These are phyloP conservation scores for Pythium angustatum DNA, from an alignment of 352 stramenopile genomes.

Conservation along the genomic window DNA sequence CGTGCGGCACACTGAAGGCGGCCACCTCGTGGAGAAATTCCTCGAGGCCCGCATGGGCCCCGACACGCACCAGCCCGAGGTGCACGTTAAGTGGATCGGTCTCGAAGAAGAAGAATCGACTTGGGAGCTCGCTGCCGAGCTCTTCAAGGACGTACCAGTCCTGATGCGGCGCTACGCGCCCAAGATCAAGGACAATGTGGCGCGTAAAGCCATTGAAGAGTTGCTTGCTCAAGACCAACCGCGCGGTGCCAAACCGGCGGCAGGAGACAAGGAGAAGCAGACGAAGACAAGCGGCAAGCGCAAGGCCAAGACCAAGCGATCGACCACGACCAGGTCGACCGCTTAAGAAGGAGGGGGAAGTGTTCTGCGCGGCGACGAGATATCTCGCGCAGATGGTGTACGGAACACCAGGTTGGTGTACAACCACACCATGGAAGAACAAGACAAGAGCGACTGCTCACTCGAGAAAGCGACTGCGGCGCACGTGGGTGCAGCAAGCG, in stretches of 20 bases:
- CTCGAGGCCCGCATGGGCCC: not conserved
- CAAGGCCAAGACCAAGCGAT: not conserved
- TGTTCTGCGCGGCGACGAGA: not conserved
- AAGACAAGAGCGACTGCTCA: too few species aligned
- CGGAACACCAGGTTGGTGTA: not conserved
- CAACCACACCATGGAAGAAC: too few species aligned
- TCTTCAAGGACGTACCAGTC: not conserved
- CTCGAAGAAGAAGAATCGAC: not conserved
- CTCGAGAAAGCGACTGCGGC: too few species aligned
- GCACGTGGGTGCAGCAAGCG: too few species aligned
- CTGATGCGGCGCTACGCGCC: not conserved
- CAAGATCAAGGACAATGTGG: not conserved
- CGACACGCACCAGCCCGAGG: not conserved
- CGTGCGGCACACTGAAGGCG: conserved; percentile 10
- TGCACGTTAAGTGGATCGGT: conserved; percentile 11
- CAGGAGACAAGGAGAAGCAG: not conserved
- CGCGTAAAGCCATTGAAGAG: not conserved
- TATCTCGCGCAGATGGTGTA: not conserved
- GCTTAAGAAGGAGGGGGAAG: conserved; percentile 1
- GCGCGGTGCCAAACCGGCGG: too few species aligned
- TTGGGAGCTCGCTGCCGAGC: conserved; percentile 8
- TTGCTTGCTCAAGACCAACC: not conserved
- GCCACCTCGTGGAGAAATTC: conserved; percentile 9
- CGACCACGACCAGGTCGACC: not conserved
- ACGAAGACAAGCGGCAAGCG: not conserved